Evolutionary conservation across 2,329 filamentous ascomycete genomes (phyloP), one percentile per base, ranked within the genome.

Genomic region (Aspergillus brasiliensis): DNA sequence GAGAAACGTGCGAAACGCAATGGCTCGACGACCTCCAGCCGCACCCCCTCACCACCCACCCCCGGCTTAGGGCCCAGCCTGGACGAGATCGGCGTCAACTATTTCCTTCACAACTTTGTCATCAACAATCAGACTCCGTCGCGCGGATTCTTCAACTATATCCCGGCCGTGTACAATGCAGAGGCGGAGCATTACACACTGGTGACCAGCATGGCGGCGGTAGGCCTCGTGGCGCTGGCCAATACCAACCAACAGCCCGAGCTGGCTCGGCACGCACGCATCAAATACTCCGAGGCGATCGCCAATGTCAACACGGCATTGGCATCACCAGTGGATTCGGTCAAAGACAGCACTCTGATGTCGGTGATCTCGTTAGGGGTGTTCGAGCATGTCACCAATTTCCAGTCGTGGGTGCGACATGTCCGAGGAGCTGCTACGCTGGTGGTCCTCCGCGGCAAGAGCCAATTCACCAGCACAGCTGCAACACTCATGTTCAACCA

Each of bases 301-400:
- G 40, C 46, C 6, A 51, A 57, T 34, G 64, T 71, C 1, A 71
- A 70, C 38, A 8, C 11, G 3, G 69, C 68, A 1, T 52, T 71
- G 47, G 59, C 64, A 10, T 69, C 63, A 1, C 68, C 69, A 0
- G 40, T 51, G 5, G 68, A 70, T 21, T 66, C 61, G 0, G 21
- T 67, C 23, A 67, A 68, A 49, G 69, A 71, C 51, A 69, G 67
- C 27, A 69, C 63, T 4, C 47, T 71, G 48, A 70, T 71, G 67
- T 65, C 69, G 1, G 64, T 71, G 0, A 71, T 71, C n/a, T 69
- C 66, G 3, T 38, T 71, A 3, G 68, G 67, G 0, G 58, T 71
- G 0, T 71, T 71, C n/a, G 69, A 71, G 51, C 62, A 69, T 19
- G 59, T 68, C 51, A 67, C 68, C 3, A 56, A 63, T 2, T 63